phyloP scores from a whole-genome alignment of 768 basidiomycete species.

The Boletus patriciae region DNA sequence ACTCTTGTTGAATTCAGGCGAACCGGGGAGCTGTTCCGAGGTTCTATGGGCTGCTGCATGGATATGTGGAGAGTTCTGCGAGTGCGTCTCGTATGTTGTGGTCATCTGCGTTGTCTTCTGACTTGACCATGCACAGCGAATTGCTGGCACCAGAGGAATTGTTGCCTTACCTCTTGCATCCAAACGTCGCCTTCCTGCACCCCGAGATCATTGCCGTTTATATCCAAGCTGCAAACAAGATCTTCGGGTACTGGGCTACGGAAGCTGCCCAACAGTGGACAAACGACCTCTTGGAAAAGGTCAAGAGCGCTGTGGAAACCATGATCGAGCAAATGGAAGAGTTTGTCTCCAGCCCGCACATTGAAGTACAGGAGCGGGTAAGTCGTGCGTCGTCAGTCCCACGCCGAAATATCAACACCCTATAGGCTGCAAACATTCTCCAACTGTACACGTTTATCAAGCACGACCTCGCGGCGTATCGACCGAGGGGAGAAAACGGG shows the following conservation, averaged over 20 bases:
- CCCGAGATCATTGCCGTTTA: conserved; percentile 75
- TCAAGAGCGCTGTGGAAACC: conserved; percentile 62
- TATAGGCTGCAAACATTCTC: conserved; percentile 76
- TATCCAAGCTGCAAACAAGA: conserved; percentile 79
- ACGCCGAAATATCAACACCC: not conserved
- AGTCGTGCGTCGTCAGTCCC: conserved; percentile 25
- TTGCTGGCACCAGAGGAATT: conserved; percentile 76
- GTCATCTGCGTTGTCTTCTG: not conserved
- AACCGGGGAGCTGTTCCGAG: conserved; percentile 76
- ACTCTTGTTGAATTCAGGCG: conserved; percentile 63
- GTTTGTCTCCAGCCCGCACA: conserved; percentile 62
- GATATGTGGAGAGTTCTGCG: conserved; percentile 94
- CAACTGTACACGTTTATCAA: conserved; percentile 76
- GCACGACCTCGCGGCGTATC: conserved; percentile 64
- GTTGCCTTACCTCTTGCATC: conserved; percentile 65
- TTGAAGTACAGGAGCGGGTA: conserved; percentile 93
- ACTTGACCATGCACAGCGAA: conserved; percentile 48
- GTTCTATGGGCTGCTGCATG: conserved; percentile 93
- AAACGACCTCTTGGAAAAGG: conserved; percentile 62
- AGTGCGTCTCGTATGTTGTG: conserved; percentile 48
- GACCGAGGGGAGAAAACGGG: conserved; percentile 40
- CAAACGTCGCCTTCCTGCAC: conserved; percentile 52
- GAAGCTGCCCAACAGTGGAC: conserved; percentile 78
- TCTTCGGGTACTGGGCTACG: conserved; percentile 84
- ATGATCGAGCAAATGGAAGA: conserved; percentile 57